Base-by-base conservation (phyloP, 495 filamentous ascomycete species). In the Lichenothelia convexa region DNA sequence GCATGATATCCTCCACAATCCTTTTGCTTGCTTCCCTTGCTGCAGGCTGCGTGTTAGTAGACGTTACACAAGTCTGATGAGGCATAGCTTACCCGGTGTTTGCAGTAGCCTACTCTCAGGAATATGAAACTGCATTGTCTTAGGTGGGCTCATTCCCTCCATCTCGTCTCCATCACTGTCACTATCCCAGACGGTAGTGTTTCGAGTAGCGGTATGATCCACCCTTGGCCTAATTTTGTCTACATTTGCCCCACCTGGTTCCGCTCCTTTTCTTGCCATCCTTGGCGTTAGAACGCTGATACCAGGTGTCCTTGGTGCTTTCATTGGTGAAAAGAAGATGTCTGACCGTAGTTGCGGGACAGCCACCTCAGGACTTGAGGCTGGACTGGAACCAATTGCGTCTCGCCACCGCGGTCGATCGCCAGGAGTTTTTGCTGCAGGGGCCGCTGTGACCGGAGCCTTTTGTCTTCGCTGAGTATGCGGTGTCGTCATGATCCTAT, bases 61-160 rank as follows among this genome's bases (percentile, higher is more conserved):
- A n/a, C n/a, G n/a, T n/a, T n/a, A n/a, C n/a, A n/a, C n/a, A n/a
- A n/a, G n/a, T n/a, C n/a, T n/a, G n/a, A n/a, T n/a, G n/a, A n/a
- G n/a, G n/a, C n/a, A n/a, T 34, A 20, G 62, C 70, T 48, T 63
- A 82, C 84, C 84, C 39, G 89, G 89, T 18, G 89, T 99, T 46
- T 89, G 84, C 60, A 99, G 56, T 21, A 99, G 55, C 43, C 80
- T 73, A 33, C 75, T 79, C 48, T 83, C 79, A 38, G 86, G 86
- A 39, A 99, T 63, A 47, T 83, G 78, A 51, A 99, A 99, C 50
- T 93, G 85, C 54, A 99, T 93, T 18, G 89, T 99, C 59, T 93
- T 93, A 0, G 89, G 89, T 23, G 91, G 89, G 48, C 82, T 92
- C 45, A 84, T 71, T 0, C 72, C 81, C 9, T 71, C 43, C 7